phyloP scores from a whole-genome alignment of 768 basidiomycete species.

The Cantharellus anzutake region DNA sequence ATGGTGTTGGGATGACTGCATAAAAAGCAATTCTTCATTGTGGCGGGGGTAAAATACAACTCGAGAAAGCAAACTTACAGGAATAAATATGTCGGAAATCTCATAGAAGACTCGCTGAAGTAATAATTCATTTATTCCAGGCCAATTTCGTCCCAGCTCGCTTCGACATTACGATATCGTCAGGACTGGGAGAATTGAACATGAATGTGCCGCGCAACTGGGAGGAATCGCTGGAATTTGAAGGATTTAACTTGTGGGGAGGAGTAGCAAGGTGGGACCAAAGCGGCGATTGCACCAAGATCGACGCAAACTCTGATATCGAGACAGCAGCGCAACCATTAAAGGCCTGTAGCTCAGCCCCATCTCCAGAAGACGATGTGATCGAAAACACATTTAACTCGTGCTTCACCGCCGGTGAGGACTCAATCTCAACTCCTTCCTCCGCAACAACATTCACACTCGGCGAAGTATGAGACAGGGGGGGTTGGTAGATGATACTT shows the following conservation, averaged over 20 bases:
- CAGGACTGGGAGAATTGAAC: constrained; percentile 78
- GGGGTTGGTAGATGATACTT: background rate
- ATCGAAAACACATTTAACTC: background rate
- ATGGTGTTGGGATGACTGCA: too few relatives aligned
- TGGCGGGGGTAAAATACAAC: too few relatives aligned
- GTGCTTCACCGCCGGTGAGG: background rate
- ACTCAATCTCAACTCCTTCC: background rate
- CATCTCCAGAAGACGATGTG: background rate
- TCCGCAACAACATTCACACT: background rate
- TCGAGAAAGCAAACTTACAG: too few relatives aligned
- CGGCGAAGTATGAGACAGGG: background rate
- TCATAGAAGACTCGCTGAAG: too few relatives aligned
- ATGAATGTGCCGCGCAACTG: constrained; percentile 23
- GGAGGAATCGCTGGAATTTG: background rate
- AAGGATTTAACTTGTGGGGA: background rate
- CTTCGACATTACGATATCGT: constrained; percentile 70
- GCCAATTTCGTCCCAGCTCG: constrained; percentile 41
- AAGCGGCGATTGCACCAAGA: background rate
- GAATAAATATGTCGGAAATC: too few relatives aligned
- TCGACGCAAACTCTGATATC: constrained; percentile 5
- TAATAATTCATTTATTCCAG: background rate
- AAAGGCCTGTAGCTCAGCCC: background rate
- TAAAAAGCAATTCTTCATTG: too few relatives aligned
- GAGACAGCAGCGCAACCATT: background rate
- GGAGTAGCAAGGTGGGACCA: background rate